These are phyloP conservation scores for Trichophyton equinum DNA, from an alignment of 2,329 filamentous ascomycete genomes.

Conservation along the genomic window DNA sequence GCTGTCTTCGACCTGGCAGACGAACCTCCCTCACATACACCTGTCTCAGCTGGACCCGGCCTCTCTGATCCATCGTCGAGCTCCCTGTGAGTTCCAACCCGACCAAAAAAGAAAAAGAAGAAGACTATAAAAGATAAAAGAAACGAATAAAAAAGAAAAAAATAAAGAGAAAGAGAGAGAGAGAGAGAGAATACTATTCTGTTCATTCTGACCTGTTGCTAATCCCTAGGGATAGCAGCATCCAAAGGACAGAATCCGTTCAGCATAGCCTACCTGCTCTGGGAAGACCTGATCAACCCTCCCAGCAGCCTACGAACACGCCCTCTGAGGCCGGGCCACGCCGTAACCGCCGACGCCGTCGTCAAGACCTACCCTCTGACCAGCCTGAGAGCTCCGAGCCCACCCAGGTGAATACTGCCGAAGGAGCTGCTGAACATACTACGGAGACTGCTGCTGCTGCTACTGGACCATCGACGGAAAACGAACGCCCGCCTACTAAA, in stretches of 20 bases:
- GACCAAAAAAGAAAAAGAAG: constrained; percentile 15
- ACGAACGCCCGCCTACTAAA: constrained; percentile 37
- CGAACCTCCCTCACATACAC: constrained; percentile 45
- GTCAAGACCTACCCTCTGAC: constrained; percentile 21
- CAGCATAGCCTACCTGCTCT: constrained; percentile 6
- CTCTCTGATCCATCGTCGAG: constrained; percentile 47
- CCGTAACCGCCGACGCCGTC: constrained; percentile 19
- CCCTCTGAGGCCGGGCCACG: constrained; percentile 4
- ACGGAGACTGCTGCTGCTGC: not conserved
- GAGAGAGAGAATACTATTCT: not conserved
- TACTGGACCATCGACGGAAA: constrained; percentile 17
- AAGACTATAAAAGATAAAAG: no score
- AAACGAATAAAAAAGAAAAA: no score
- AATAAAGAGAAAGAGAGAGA: no score
- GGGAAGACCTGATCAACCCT: constrained; percentile 4
- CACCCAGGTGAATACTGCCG: constrained; percentile 17
- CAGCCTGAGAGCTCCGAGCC: constrained; percentile 14
- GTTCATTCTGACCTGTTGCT: constrained; percentile 13
- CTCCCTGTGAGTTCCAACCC: constrained; percentile 33
- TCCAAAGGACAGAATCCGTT: not conserved
- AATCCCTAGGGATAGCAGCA: constrained; percentile 1
- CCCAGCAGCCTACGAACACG: not conserved
- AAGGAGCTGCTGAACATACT: constrained; percentile 16
- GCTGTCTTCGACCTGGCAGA: constrained; percentile 60
- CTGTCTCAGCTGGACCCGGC: constrained; percentile 56